These are phyloP conservation scores for Termitomyces heimii DNA, from an alignment of 768 basidiomycete genomes.

Conservation along the genomic window DNA sequence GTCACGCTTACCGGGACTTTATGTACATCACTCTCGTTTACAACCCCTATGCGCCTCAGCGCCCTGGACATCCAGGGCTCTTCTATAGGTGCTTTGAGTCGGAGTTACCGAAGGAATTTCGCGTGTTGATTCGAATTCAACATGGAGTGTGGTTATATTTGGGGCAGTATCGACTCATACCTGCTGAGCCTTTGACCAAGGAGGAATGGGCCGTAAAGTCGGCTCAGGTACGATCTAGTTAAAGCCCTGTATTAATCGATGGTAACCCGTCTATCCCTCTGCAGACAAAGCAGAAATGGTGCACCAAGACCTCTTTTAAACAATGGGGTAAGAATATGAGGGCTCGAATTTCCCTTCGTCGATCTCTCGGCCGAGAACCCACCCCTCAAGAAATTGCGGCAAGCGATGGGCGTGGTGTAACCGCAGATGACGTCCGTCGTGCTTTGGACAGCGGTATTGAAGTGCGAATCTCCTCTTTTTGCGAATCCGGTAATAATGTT, in stretches of 20 bases:
- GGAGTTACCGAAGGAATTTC: not conserved
- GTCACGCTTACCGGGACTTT: conserved; percentile 17
- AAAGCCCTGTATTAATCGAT: not conserved
- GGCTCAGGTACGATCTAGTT: not conserved
- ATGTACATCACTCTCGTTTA: conserved; percentile 20
- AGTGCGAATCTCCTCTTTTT: not conserved
- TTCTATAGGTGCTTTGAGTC: conserved; percentile 10
- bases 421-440: not conserved
- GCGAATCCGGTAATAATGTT: not conserved
- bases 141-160: conserved; percentile 27
- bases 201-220: conserved; percentile 13
- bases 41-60: conserved; percentile 23
- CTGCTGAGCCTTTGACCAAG: conserved; percentile 31
- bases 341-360: not conserved
- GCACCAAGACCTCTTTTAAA: not conserved
- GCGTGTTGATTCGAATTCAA: conserved; percentile 6
- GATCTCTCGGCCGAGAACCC: not conserved
- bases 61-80: conserved; percentile 25
- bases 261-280: not conserved
- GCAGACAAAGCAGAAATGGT: not conserved
- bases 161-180: conserved; percentile 27
- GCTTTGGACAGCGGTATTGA: not conserved
- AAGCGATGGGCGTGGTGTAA: not conserved
- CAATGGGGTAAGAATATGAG: not conserved
- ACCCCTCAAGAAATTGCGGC: not conserved